Percentiles rank a stretch among this genome's conserved stretches.
These are phyloP conservation scores for Penicillium fuscoglaucum DNA, from an alignment of 2,329 filamentous ascomycete species.

Conservation along the genomic window DNA sequence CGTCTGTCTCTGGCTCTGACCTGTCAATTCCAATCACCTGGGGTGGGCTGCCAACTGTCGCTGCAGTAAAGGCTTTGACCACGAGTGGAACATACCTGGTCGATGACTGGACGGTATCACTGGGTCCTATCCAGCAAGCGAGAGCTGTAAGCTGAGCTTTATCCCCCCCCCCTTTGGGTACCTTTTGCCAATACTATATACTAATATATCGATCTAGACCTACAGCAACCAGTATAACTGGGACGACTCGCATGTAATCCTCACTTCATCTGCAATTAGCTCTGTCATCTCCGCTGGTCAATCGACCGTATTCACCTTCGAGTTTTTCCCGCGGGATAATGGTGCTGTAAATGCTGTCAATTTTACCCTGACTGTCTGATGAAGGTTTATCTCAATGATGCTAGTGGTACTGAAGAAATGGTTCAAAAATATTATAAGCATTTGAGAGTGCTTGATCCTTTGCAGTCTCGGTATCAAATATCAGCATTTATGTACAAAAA, in stretches of 20 bases:
- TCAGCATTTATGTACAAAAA: slow-evolving; percentile 5
- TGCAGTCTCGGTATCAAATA: neutral
- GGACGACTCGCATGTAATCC: slow-evolving; percentile 48
- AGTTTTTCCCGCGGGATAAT: slow-evolving; percentile 55
- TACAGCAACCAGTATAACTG: slow-evolving; percentile 55
- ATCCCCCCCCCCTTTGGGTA: neutral
- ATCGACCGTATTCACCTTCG: slow-evolving; percentile 53
- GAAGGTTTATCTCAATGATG: neutral
- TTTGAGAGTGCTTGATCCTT: neutral
- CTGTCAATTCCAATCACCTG: slow-evolving; percentile 55
- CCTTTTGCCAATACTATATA: neutral
- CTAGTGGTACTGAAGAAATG: neutral
- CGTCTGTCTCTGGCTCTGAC: slow-evolving; percentile 40
- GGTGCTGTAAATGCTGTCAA: slow-evolving; percentile 49
- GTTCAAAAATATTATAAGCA: neutral
- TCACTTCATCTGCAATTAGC: slow-evolving; percentile 49
- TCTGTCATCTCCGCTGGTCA: slow-evolving; percentile 49
- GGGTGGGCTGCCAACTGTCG: slow-evolving; percentile 52
- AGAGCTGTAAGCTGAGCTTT: slow-evolving; percentile 30
- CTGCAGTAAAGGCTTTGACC: slow-evolving; percentile 54
- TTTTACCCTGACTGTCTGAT: slow-evolving; percentile 49
- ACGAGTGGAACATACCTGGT: slow-evolving; percentile 53
- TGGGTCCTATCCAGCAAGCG: slow-evolving; percentile 55
- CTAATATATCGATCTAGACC: slow-evolving; percentile 37
- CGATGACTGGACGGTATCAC: slow-evolving; percentile 58